Conservation (phyloP, 352 stramenopile genomes). For the Phytophthora agathidicida region DNA sequence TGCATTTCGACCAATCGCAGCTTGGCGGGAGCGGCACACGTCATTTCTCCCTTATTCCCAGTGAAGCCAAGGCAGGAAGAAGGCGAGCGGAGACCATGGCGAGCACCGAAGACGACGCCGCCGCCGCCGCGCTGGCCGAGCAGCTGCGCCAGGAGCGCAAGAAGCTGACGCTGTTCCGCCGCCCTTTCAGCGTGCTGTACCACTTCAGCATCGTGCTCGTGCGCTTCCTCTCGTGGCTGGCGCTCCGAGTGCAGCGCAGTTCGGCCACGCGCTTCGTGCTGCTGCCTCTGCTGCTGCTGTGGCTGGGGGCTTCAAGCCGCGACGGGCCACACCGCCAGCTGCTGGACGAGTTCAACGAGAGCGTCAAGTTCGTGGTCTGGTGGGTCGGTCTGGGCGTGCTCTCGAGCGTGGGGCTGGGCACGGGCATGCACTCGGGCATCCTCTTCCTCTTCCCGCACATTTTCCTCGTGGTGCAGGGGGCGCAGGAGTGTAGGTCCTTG, state of each 20-base stretch:
- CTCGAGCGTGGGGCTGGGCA: constrained; percentile 94
- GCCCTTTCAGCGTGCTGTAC: constrained; percentile 74
- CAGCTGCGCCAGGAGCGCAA: constrained; percentile 77
- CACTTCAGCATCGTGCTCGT: constrained; percentile 83
- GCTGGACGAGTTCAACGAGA: constrained; percentile 87
- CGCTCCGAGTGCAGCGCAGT: constrained; percentile 66
- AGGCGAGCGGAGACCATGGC: constrained; percentile 26
- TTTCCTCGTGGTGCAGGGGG: constrained; percentile 91
- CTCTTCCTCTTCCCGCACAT: constrained; percentile 96
- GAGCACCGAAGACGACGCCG: constrained; percentile 3
- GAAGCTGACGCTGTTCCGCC: constrained; percentile 84
- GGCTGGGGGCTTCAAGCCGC: constrained; percentile 65
- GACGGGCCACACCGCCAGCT: constrained; percentile 74
- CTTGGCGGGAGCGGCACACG: not conserved
- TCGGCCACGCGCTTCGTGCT: constrained; percentile 80
- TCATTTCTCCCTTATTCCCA: constrained; percentile 22
- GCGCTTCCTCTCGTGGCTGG: constrained; percentile 79
- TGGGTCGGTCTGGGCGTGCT: constrained; percentile 94
- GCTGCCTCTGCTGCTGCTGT: constrained; percentile 72
- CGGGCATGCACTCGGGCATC: constrained; percentile 94
- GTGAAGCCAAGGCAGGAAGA: not conserved
- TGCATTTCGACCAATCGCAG: constrained; percentile 27
- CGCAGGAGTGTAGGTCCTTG: constrained; percentile 86
- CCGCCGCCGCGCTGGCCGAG: constrained; percentile 42
- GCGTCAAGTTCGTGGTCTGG: constrained; percentile 91